Percentiles rank a stretch among this genome's conserved stretches.
Evolutionary conservation across 306 rosid species (phyloP).

Genomic region (Mimosa pudica): DNA sequence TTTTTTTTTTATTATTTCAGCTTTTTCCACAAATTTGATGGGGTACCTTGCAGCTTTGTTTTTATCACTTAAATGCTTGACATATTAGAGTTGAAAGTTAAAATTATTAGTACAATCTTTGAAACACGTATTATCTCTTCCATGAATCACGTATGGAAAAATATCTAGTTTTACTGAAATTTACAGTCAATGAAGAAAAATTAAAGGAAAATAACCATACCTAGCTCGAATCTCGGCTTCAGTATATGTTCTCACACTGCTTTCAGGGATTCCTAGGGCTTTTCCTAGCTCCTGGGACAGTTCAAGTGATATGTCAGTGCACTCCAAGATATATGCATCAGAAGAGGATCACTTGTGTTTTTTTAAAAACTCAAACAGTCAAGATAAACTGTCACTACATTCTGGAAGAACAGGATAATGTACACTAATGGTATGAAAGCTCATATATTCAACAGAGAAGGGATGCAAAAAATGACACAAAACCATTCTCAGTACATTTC

Average conservation of each 20-base stretch:
- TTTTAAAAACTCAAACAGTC: conserved; percentile 4
- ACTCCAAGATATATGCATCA: conserved; percentile 35
- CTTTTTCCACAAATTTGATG: background rate
- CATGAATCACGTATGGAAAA: background rate
- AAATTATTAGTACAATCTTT: background rate
- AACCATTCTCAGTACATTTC: background rate
- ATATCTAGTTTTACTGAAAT: background rate
- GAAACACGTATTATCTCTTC: background rate
- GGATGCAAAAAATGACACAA: background rate
- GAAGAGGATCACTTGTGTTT: conserved; percentile 14
- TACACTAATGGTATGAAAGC: background rate
- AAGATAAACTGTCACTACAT: background rate
- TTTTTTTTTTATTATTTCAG: background rate
- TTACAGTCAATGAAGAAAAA: conserved; percentile 26
- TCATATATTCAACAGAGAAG: background rate
- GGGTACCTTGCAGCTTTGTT: background rate
- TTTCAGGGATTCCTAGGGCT: conserved; percentile 90
- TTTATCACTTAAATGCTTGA: background rate
- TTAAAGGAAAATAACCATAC: conserved; percentile 46
- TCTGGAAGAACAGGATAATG: background rate
- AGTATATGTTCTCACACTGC: conserved; percentile 79
- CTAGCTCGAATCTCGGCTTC: conserved; percentile 98
- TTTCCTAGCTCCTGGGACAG: conserved; percentile 75
- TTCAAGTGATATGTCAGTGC: conserved; percentile 21
- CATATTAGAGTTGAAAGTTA: background rate